Evolutionary conservation across 345 rosid genomes (phyloP), one percentile per base, ranked within the genome.

Genomic region (Salix exigua): DNA sequence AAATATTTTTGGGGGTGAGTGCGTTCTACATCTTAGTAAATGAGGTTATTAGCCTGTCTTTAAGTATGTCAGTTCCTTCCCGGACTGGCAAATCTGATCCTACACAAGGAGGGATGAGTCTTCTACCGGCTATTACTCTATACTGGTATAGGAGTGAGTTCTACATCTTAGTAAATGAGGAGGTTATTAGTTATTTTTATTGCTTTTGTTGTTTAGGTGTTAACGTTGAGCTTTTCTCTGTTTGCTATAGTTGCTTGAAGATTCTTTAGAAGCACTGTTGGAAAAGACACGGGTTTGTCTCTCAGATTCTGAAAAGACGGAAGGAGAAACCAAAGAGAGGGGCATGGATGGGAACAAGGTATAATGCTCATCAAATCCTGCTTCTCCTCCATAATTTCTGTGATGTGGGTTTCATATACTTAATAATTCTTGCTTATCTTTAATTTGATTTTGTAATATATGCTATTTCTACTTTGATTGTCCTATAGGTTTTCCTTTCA

Each of bases 1-100:
- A 91, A 86, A 87, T 93, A 79, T 96, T 84, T 72, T 90, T 96
- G 97, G 97, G 97, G 83, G 97, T 93, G 81, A 70, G 97, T 88
- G 44, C 7, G 11, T 66, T 66, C 44, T 55, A 25, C 40, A 21
- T 1, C 42, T 40, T 51, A 7, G 11, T 50, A 70, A 23, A 69
- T 44, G 30, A 60, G 5, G 46, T 33, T 9, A 25, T 68, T 28
- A 33, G 37, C 37, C n/a, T n/a, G n/a, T n/a, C n/a, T n/a, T n/a
- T n/a, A n/a, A n/a, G n/a, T n/a, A n/a, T n/a, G n/a, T n/a, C n/a
- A n/a, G n/a, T n/a, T n/a, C n/a, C n/a, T n/a, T n/a, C n/a, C n/a
- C n/a, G n/a, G n/a, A n/a, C n/a, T n/a, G n/a, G n/a, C n/a, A n/a
- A n/a, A n/a, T n/a, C n/a, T n/a, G n/a, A n/a, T n/a, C n/a, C n/a